Percentiles rank a stretch among this genome's conserved stretches.
Evolutionary conservation across 371 early-diverging fungal genomes (phyloP).

Genomic region (Choanephora cucurbitarum): DNA sequence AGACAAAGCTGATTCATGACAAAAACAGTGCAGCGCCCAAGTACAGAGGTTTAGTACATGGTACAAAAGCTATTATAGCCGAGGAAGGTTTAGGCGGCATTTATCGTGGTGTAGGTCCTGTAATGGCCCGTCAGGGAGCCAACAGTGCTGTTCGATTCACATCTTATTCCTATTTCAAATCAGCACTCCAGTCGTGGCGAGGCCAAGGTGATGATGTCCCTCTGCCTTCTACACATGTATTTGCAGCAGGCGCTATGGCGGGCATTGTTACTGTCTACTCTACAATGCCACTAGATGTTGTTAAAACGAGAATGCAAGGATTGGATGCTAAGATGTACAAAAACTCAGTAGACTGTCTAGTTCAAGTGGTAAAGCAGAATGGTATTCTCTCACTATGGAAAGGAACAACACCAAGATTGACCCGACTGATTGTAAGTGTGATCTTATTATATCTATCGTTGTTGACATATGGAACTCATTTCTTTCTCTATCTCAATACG

Average conservation of each 20-base stretch:
- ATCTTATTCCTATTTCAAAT: slow-evolving; percentile 78
- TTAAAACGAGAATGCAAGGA: slow-evolving; percentile 94
- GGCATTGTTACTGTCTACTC: slow-evolving; percentile 90
- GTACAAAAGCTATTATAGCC: slow-evolving; percentile 62
- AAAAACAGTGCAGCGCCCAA: slow-evolving; percentile 63
- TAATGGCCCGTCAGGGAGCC: slow-evolving; percentile 91
- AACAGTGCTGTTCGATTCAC: slow-evolving; percentile 91
- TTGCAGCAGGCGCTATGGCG: slow-evolving; percentile 79
- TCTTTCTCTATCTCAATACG: too few species aligned
- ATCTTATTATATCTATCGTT: neutral
- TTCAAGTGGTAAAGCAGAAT: slow-evolving; percentile 71
- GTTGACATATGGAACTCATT: neutral
- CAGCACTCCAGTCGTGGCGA: slow-evolving; percentile 49
- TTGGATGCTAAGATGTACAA: slow-evolving; percentile 71
- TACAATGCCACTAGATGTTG: slow-evolving; percentile 94
- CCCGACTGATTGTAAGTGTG: slow-evolving; percentile 78
- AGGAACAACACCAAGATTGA: slow-evolving; percentile 89
- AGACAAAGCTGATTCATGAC: slow-evolving; percentile 90
- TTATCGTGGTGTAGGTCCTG: slow-evolving; percentile 88
- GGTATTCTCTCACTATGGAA: slow-evolving; percentile 88
- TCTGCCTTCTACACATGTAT: slow-evolving; percentile 67
- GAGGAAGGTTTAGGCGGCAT: slow-evolving; percentile 84
- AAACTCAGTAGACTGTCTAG: slow-evolving; percentile 73
- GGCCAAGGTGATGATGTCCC: slow-evolving; percentile 39
- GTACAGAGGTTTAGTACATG: slow-evolving; percentile 83